phyloP scores from a whole-genome alignment of 2,329 filamentous ascomycete species.

The Apiospora malaysiana region DNA sequence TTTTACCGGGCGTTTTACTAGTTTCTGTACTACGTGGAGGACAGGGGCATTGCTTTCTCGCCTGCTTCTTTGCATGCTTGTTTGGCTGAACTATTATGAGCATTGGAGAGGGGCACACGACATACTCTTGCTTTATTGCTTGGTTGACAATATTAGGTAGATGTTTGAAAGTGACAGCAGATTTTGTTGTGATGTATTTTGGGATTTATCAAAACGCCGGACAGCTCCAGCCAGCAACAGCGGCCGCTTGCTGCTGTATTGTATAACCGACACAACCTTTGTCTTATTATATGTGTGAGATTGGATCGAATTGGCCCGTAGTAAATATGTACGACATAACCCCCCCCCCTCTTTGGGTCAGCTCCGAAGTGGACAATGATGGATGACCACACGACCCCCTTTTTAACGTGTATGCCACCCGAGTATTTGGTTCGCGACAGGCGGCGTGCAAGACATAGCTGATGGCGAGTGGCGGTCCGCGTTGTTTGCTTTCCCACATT shows the following conservation, averaged over 20 bases:
- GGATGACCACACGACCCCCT: neutral
- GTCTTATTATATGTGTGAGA: slow-evolving; percentile 7
- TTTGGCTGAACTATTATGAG: neutral
- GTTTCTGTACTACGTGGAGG: neutral
- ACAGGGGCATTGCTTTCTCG: neutral
- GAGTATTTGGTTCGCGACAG: neutral
- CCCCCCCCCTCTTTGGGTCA: neutral
- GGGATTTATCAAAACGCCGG: neutral
- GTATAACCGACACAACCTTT: neutral
- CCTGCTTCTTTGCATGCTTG: neutral
- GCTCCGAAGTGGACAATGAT: neutral
- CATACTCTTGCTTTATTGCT: neutral
- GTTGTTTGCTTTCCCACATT: neutral
- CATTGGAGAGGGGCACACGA: neutral
- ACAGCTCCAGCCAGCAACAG: neutral
- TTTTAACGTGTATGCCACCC: neutral
- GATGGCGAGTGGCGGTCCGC: neutral
- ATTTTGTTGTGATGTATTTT: neutral
- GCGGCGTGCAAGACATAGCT: neutral
- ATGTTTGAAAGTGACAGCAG: neutral
- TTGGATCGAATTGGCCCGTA: neutral
- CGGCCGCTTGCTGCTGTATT: neutral
- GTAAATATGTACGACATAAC: neutral
- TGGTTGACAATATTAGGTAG: neutral
- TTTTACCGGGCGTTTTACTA: slow-evolving; percentile 8